These are phyloP conservation scores for Candida montana DNA, from an alignment of 805 yeast genomes.

Conservation along the genomic window DNA sequence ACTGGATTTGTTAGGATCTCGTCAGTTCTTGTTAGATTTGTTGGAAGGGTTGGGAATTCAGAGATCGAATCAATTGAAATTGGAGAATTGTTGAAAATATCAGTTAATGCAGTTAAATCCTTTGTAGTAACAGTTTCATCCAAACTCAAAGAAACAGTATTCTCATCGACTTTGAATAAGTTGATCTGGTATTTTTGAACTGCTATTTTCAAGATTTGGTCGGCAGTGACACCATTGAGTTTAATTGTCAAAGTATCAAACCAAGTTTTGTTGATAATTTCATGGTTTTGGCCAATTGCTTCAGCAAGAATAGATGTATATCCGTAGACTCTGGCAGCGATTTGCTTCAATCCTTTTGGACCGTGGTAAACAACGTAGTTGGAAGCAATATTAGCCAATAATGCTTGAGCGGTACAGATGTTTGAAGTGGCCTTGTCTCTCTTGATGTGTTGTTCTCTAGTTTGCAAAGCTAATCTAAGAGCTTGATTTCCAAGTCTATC, in stretches of 20 bases:
- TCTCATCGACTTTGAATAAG: slow-evolving; percentile 59
- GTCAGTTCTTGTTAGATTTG: slow-evolving; percentile 49
- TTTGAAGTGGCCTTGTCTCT: slow-evolving; percentile 97
- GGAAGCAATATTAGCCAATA: slow-evolving; percentile 91
- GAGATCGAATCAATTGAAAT: slow-evolving; percentile 20
- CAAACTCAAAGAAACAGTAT: slow-evolving; percentile 69
- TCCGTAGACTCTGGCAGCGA: slow-evolving; percentile 73
- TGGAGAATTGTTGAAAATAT: slow-evolving; percentile 49
- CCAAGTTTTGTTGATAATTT: slow-evolving; percentile 55
- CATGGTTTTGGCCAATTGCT: slow-evolving; percentile 42
- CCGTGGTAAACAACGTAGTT: slow-evolving; percentile 97
- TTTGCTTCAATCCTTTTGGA: slow-evolving; percentile 72
- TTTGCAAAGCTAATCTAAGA: slow-evolving; percentile 87
- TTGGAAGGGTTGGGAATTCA: slow-evolving; percentile 46
- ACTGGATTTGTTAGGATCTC: slow-evolving; percentile 64
- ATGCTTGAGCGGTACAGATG: slow-evolving; percentile 97
- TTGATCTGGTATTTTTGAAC: slow-evolving; percentile 63
- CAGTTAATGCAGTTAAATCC: slow-evolving; percentile 55
- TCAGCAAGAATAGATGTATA: slow-evolving; percentile 67
- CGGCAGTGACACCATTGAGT: slow-evolving; percentile 46
- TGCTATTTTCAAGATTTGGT: slow-evolving; percentile 52
- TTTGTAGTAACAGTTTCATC: slow-evolving; percentile 76
- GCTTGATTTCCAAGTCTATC: slow-evolving; percentile 91
- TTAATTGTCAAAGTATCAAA: slow-evolving; percentile 83
- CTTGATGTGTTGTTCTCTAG: slow-evolving; percentile 97